These are phyloP conservation scores for Neopestalotiopsis sp. DNA, from an alignment of 2,329 filamentous ascomycete genomes.

Conservation along the genomic window DNA sequence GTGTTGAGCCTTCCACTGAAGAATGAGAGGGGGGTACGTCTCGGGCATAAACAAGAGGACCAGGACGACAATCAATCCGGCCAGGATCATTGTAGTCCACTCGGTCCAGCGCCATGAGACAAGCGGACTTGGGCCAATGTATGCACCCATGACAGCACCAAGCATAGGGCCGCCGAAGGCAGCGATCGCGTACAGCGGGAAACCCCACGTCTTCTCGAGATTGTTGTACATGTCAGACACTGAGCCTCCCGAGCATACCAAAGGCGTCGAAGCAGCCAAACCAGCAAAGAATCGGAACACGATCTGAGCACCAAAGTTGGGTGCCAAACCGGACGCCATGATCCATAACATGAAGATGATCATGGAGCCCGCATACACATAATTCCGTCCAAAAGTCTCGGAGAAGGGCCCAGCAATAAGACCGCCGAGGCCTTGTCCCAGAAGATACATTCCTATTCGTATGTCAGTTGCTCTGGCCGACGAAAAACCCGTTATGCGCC, in stretches of 20 bases:
- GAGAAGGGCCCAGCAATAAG: slow-evolving; percentile 46
- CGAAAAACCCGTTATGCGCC: not conserved
- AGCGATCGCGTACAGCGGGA: slow-evolving; percentile 53
- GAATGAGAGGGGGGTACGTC: slow-evolving; percentile 39
- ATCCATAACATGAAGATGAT: slow-evolving; percentile 49
- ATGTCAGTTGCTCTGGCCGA: not conserved
- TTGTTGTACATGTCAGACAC: slow-evolving; percentile 45
- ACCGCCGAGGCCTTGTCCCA: slow-evolving; percentile 44
- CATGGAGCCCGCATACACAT: slow-evolving; percentile 44
- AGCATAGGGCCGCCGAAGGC: slow-evolving; percentile 48
- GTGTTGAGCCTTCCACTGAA: slow-evolving; percentile 64
- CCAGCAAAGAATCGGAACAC: slow-evolving; percentile 54
- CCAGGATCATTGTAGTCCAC: slow-evolving; percentile 70
- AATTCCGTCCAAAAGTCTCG: slow-evolving; percentile 40
- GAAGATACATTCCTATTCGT: slow-evolving; percentile 34
- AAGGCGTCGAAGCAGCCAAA: slow-evolving; percentile 49
- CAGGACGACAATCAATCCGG: slow-evolving; percentile 56
- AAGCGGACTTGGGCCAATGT: slow-evolving; percentile 64
- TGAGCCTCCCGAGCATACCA: slow-evolving; percentile 47
- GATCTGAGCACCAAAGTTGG: slow-evolving; percentile 47
- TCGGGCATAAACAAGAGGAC: slow-evolving; percentile 23
- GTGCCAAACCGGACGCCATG: slow-evolving; percentile 47
- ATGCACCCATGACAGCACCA: slow-evolving; percentile 58
- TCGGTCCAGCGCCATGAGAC: slow-evolving; percentile 68
- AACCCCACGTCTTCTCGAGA: slow-evolving; percentile 41